Conservation (phyloP, 495 filamentous ascomycete genomes). For the Pyrenopolyporus hunteri region DNA sequence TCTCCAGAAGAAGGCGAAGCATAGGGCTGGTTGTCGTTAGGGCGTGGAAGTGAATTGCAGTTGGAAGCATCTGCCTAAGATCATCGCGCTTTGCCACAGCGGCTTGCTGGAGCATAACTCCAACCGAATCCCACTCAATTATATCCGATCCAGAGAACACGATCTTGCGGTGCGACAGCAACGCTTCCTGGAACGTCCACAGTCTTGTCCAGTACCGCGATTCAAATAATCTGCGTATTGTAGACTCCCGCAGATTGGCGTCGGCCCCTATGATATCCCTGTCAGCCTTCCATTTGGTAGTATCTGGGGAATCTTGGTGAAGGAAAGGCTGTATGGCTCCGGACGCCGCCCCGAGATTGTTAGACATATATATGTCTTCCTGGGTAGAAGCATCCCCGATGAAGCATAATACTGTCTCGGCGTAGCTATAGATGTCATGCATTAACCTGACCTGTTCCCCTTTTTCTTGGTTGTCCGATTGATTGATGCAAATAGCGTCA, state of each 20-base stretch:
- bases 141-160: background rate
- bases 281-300: background rate
- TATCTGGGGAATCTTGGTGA: background rate
- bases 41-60: background rate
- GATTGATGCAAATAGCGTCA: slow-evolving; percentile 2
- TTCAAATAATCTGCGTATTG: background rate
- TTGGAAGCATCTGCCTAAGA: background rate
- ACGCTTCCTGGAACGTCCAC: background rate
- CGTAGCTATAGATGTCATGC: background rate
- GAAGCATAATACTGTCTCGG: background rate
- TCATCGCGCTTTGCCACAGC: background rate
- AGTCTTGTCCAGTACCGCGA: background rate
- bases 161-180: background rate
- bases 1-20: background rate
- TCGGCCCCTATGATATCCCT: background rate
- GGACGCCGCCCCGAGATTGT: background rate
- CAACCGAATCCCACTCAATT: slow-evolving; percentile 1
- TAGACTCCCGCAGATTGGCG: background rate
- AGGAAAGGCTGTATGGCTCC: background rate
- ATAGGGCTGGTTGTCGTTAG: background rate
- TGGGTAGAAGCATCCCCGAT: background rate
- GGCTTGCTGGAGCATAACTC: background rate
- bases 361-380: background rate
- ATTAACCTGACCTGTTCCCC: background rate
- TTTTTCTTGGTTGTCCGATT: background rate